These are phyloP conservation scores for Papilionanthe hybrid DNA, from an alignment of 116 monocot species.

Conservation along the genomic window DNA sequence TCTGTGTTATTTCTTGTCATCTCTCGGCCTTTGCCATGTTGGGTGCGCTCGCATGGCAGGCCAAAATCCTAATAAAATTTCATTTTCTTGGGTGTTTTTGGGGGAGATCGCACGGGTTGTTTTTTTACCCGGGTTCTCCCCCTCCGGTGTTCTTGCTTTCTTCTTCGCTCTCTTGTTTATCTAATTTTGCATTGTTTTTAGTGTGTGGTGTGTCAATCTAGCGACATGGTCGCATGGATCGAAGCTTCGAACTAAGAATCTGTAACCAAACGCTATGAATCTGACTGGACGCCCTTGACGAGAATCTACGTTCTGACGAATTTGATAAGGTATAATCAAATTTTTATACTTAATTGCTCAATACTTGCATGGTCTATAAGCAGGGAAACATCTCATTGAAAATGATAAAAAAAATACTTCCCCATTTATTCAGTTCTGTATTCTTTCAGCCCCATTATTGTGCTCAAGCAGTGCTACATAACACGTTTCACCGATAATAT, in stretches of 20 bases:
- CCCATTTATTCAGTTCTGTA: too few relatives aligned
- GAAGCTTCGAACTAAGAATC: not conserved
- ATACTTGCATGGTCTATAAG: not conserved
- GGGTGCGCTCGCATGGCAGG: slow-evolving; percentile 17
- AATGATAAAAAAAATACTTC: too few relatives aligned
- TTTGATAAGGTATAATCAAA: not conserved
- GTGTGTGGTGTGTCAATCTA: not conserved
- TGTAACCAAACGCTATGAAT: not conserved
- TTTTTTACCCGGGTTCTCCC: not conserved
- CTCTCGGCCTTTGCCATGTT: slow-evolving; percentile 10
- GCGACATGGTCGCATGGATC: not conserved
- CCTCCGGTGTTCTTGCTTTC: too few relatives aligned
- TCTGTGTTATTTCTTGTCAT: not conserved
- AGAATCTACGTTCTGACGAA: not conserved
- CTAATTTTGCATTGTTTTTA: too few relatives aligned
- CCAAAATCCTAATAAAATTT: slow-evolving; percentile 2
- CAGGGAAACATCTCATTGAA: too few relatives aligned
- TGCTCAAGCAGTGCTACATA: too few relatives aligned
- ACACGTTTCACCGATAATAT: too few relatives aligned
- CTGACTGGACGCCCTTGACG: not conserved
- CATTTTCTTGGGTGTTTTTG: not conserved
- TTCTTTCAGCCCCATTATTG: too few relatives aligned
- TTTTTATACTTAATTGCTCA: not conserved
- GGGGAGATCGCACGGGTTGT: slow-evolving; percentile 8
- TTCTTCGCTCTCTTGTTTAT: too few relatives aligned